Conservation (phyloP, 78 protist genomes). For the Creolimax fragrantissima region DNA sequence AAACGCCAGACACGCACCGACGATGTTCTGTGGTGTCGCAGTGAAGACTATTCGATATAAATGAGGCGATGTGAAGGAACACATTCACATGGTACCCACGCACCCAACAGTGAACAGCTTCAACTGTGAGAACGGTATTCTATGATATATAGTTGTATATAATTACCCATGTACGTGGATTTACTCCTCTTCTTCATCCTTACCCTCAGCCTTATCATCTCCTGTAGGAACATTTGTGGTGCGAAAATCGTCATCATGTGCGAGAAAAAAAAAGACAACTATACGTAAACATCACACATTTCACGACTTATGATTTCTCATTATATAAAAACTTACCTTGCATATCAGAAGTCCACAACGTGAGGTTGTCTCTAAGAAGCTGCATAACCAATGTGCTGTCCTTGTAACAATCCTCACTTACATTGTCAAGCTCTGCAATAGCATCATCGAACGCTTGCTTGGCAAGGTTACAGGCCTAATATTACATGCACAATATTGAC, state of each 20-base stretch:
- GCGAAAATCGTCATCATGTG: too few relatives aligned
- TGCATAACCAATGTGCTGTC: constrained; percentile 93
- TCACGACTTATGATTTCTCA: background rate
- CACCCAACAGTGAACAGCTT: too few relatives aligned
- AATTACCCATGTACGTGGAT: too few relatives aligned
- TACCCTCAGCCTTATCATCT: background rate
- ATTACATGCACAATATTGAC: background rate
- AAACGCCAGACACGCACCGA: too few relatives aligned
- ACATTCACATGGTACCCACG: too few relatives aligned
- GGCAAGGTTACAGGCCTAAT: constrained; percentile 83
- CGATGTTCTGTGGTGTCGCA: too few relatives aligned
- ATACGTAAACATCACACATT: background rate
- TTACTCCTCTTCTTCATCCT: background rate
- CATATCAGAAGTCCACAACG: constrained; percentile 85
- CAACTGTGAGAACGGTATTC: too few relatives aligned
- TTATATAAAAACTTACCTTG: background rate
- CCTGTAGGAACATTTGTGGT: too few relatives aligned
- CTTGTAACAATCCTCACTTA: constrained; percentile 85
- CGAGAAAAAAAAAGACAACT: too few relatives aligned
- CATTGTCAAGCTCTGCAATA: constrained; percentile 77
- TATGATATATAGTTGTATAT: too few relatives aligned
- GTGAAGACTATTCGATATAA: too few relatives aligned
- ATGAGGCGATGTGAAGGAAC: too few relatives aligned
- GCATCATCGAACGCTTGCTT: constrained; percentile 65
- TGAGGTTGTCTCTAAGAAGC: constrained; percentile 92